These are phyloP conservation scores for Candida lessepsii DNA, from an alignment of 805 yeast genomes.

Conservation along the genomic window DNA sequence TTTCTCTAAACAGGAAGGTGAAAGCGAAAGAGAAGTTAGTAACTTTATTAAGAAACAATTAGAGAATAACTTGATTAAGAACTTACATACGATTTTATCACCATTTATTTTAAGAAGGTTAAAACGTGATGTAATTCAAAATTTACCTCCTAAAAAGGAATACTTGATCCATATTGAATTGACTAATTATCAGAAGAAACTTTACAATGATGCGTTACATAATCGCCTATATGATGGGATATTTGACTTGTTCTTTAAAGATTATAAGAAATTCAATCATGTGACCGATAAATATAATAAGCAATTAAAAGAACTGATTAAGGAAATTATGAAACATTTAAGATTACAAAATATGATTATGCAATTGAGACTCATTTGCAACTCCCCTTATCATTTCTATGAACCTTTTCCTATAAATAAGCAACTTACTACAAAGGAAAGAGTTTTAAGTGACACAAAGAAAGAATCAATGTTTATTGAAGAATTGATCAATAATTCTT, in stretches of 20 bases:
- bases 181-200: conserved; percentile 58
- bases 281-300: conserved; percentile 5
- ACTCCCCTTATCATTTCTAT: conserved; percentile 81
- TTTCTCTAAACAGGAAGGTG: conserved; percentile 16
- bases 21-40: conserved; percentile 41
- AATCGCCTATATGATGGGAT: conserved; percentile 45
- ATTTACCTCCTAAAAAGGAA: conserved; percentile 86
- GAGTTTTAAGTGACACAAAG: conserved; percentile 16
- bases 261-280: conserved; percentile 46
- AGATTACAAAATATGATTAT: conserved; percentile 64
- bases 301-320: conserved; percentile 7
- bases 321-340: conserved; percentile 8
- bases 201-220: conserved; percentile 55
- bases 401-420: conserved; percentile 63
- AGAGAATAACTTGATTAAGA: conserved; percentile 57
- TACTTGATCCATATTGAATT: conserved; percentile 75
- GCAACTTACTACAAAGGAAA: conserved; percentile 12
- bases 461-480: conserved; percentile 29
- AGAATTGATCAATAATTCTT: conserved; percentile 51
- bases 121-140: conserved; percentile 66
- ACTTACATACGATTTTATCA: conserved; percentile 80
- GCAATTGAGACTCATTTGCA: conserved; percentile 83
- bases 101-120: conserved; percentile 85
- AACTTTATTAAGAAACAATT: conserved; percentile 56
- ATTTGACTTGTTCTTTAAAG: conserved; percentile 47